Evolutionary conservation across 2,329 filamentous ascomycete genomes (phyloP), one percentile per base, ranked within the genome.

Genomic region (Aspergillus novoparasiticus): DNA sequence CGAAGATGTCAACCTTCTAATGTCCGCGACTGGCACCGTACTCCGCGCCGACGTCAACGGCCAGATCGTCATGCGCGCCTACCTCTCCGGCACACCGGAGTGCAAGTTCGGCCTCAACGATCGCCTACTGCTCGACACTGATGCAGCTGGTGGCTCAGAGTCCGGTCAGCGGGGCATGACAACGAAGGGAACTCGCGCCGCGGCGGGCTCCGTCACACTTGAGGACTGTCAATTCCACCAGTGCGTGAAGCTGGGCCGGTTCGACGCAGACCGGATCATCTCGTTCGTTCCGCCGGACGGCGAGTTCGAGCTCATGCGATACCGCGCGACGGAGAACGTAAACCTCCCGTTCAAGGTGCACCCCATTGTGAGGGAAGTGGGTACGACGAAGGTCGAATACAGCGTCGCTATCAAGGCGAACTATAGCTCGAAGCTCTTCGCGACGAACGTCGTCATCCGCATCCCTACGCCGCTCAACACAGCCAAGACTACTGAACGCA

Each of bases 221-320:
- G 96, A 99, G 77, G 95, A 99, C 78, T 98, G 96, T 75, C 95
- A 98, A 75, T 97, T 99, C 81, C 95, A 99, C 79, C 95, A 99
- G 79, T 99, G 95, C 78, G 95, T 99, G 65, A 97, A 97, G 82
- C 86, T 99, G 34, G 94, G 94, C 68, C 96, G 96, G 76, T 99
- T 99, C 75, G 95, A 98, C 79, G 91, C 91, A 34, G 95, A 99
- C 80, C 87, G 95, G 68, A 98, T 97, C 77, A 98, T 99, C 78
- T 95, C 91, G 64, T 97, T 99, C 78, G 90, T 99, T 43, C 95
- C 95, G 2, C 95, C 95, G 3, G 95, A 99, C 76, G 95, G 95
- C 69, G 94, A 97, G 76, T 99, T 99, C 78, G 95, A 99, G 82
- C 86, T 99, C 66, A 99, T 99, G 95, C 90, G 94, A 55, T 99